Percentiles rank a stretch among this genome's conserved stretches.
These are phyloP conservation scores for Paramyrothecium sp. DNA, from an alignment of 2,329 filamentous ascomycete genomes.

Conservation along the genomic window DNA sequence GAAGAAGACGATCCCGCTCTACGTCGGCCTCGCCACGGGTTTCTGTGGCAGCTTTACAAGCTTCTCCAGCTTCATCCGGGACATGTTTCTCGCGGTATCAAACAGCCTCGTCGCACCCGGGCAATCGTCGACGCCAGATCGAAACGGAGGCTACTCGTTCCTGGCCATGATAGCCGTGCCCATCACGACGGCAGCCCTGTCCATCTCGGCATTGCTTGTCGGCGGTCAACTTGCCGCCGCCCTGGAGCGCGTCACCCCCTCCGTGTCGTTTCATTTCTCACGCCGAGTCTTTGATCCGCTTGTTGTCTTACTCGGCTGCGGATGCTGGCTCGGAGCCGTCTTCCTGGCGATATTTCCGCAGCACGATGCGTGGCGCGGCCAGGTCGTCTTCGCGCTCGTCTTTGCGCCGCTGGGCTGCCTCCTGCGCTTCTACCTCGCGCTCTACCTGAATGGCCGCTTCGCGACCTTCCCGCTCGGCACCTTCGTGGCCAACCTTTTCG, in stretches of 20 bases:
- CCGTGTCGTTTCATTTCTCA: slow-evolving; percentile 54
- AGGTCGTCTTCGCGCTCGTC: slow-evolving; percentile 72
- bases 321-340: slow-evolving; percentile 76
- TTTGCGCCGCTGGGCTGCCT: slow-evolving; percentile 83
- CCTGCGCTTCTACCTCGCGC: slow-evolving; percentile 68
- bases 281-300: slow-evolving; percentile 63
- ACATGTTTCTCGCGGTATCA: slow-evolving; percentile 74
- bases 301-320: slow-evolving; percentile 64
- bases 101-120: slow-evolving; percentile 60
- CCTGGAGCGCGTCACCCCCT: slow-evolving; percentile 56
- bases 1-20: slow-evolving; percentile 87
- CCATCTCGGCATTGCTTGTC: slow-evolving; percentile 64
- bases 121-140: slow-evolving; percentile 33
- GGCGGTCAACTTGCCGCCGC: slow-evolving; percentile 74
- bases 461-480: slow-evolving; percentile 80
- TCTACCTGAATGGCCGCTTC: slow-evolving; percentile 66
- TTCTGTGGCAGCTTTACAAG: slow-evolving; percentile 90
- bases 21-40: slow-evolving; percentile 81
- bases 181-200: slow-evolving; percentile 70
- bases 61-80: slow-evolving; percentile 83
- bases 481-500: slow-evolving; percentile 76
- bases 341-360: slow-evolving; percentile 72
- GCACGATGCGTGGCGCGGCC: slow-evolving; percentile 71
- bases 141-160: slow-evolving; percentile 78
- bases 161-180: slow-evolving; percentile 76